Conservation (phyloP, 2,329 filamentous ascomycete species). For the Pleurostoma richardsiae region DNA sequence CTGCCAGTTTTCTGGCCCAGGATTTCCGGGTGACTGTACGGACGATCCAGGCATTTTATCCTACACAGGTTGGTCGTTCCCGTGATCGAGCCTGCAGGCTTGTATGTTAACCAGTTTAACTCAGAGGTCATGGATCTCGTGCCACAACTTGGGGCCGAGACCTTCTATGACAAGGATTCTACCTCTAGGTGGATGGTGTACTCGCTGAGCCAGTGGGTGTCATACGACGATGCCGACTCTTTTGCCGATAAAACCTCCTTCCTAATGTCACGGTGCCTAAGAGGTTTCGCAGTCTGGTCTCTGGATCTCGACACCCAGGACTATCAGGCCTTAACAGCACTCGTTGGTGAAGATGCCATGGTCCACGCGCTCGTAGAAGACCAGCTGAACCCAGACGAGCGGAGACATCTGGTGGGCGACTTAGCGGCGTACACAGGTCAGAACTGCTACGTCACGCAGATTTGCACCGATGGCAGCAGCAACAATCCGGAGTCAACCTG, state of each 20-base stretch:
- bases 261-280: constrained; percentile 11
- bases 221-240: constrained; percentile 24
- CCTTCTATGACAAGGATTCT: constrained; percentile 16
- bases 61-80: constrained; percentile 6
- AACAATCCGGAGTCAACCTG: constrained; percentile 15
- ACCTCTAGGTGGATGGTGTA: constrained; percentile 26
- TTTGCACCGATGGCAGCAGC: constrained; percentile 14
- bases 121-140: constrained; percentile 25
- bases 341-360: constrained; percentile 12
- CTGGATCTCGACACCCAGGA: constrained; percentile 18
- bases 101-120: neutral
- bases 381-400: neutral
- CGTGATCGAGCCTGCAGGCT: neutral
- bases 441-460: constrained; percentile 17
- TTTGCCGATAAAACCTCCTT: constrained; percentile 14
- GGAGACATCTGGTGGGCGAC: constrained; percentile 7
- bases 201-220: constrained; percentile 28
- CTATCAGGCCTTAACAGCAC: constrained; percentile 12
- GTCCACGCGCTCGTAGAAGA: neutral
- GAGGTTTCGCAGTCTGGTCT: constrained; percentile 20
- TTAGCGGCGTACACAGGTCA: constrained; percentile 17
- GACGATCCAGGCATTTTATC: constrained; percentile 21
- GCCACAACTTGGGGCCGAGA: constrained; percentile 9
- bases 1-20: constrained; percentile 13
- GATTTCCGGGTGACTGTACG: constrained; percentile 17